Evolutionary conservation across 768 basidiomycete species (phyloP), one percentile per base, ranked within the genome.

Genomic region (Phanerodontia chrysosporium): DNA sequence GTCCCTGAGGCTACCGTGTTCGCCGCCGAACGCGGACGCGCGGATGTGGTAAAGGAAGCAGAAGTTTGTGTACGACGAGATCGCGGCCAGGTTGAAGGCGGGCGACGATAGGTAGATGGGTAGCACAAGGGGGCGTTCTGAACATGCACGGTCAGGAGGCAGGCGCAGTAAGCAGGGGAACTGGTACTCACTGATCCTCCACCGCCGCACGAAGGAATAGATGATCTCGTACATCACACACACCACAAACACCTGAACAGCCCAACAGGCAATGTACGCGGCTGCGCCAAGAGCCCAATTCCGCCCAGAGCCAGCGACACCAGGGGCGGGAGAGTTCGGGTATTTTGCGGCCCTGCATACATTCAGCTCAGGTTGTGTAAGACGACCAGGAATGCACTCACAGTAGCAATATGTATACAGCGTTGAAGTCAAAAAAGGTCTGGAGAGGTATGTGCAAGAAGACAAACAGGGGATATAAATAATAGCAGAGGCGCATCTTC

Each of bases 341-440:
- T 82, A 81, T 70, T 83, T 86, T 27, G 90, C 83, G 64, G 89
- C 83, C 75, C 91, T 94, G 65, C 18, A 16, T 22, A 22, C n/a
- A 21, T 14, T 53, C 22, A 1, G 30, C 48, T 25, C 60, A 25
- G 45, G 6, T 36, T 25, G 49, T 29, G 53, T 5, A 51, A 16
- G 44, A 35, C 30, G 36, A 45, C 35, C 35, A 46, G 52, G 55
- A 46, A 39, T 45, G 45, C 14, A 86, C 92, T 76, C 68, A 94
- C 92, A 92, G 85, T 44, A 93, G 69, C 65, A 95, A 71, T 64
- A 93, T 85, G 74, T 85, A 95, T 63, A 88, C 85, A 65, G 87
- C 85, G 70, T 95, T 94, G 71, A 94, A 92, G 68, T 96, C 94
- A 70, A 95, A 86, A 68, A 89, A 95, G 0, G 87, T 85, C 70